Conservation (phyloP, 2,329 filamentous ascomycete genomes). For the Xenoacremonium recifei region DNA sequence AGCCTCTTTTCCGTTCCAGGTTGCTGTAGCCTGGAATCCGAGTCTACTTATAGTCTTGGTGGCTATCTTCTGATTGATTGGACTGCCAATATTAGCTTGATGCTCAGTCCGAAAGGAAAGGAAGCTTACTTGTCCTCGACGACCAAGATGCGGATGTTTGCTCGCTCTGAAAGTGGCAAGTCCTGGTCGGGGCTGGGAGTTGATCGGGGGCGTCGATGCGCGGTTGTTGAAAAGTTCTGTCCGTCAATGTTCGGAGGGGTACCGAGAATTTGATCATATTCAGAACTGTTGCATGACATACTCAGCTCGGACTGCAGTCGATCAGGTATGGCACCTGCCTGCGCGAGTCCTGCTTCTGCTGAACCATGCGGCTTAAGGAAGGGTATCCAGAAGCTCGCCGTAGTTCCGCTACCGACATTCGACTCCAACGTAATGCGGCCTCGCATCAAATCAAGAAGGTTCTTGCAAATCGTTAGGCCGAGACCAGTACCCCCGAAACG, state of each 20-base stretch:
- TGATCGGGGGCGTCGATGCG: constrained; percentile 30
- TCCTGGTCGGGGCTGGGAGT: constrained; percentile 43
- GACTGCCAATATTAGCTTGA: constrained; percentile 33
- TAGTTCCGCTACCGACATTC: constrained; percentile 65
- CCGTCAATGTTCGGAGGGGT: constrained; percentile 35
- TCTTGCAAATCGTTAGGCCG: constrained; percentile 78
- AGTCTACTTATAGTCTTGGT: constrained; percentile 72
- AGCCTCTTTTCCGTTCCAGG: constrained; percentile 78
- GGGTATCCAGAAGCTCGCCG: constrained; percentile 73
- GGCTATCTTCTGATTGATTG: constrained; percentile 74
- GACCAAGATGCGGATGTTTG: constrained; percentile 67
- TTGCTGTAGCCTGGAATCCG: constrained; percentile 67
- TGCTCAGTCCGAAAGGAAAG: not conserved
- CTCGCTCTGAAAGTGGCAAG: constrained; percentile 56
- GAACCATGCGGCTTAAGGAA: constrained; percentile 66
- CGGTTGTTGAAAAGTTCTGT: constrained; percentile 15
- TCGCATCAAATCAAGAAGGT: constrained; percentile 75
- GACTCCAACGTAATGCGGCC: constrained; percentile 72
- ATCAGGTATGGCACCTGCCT: constrained; percentile 65
- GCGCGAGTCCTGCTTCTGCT: constrained; percentile 50
- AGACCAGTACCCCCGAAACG: constrained; percentile 78
- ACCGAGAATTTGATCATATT: constrained; percentile 50
- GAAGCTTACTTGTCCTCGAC: constrained; percentile 74
- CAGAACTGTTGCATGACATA: constrained; percentile 66
- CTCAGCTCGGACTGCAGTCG: constrained; percentile 63